Evolutionary conservation across 306 rosid species (phyloP).

Genomic region (Citrullus mucosospermus): DNA sequence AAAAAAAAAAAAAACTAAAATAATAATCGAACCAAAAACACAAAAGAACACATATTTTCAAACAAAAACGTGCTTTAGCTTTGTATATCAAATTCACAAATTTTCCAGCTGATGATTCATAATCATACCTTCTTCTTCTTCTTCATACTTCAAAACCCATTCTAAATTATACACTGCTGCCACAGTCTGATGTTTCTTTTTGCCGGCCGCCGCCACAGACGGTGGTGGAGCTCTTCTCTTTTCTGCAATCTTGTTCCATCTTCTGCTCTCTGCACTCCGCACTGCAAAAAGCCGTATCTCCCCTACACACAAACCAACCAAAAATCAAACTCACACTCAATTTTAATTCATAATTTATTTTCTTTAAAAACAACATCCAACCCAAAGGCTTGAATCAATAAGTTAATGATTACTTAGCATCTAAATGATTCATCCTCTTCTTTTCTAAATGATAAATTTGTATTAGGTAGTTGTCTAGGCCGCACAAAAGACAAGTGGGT

Average conservation of each 20-base stretch:
- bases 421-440: too few species aligned
- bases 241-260: slow-evolving; percentile 37
- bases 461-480: too few species aligned
- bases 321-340: background rate
- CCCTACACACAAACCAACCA: slow-evolving; percentile 22
- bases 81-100: background rate
- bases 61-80: background rate
- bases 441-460: too few species aligned
- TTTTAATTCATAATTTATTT: background rate
- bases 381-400: too few species aligned
- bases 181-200: slow-evolving; percentile 18
- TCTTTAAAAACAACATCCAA: too few species aligned
- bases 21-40: background rate
- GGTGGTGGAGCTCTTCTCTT: background rate
- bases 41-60: background rate
- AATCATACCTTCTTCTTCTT: background rate
- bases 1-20: background rate
- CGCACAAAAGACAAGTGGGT: too few species aligned
- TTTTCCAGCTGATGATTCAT: background rate
- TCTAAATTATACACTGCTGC: background rate
- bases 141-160: background rate
- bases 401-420: too few species aligned
- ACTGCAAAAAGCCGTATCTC: slow-evolving; percentile 90
- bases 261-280: slow-evolving; percentile 74
- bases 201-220: background rate